Evolutionary conservation across 2,329 filamentous ascomycete genomes (phyloP), one percentile per base, ranked within the genome.

Genomic region (Cyphellophora attinorum): DNA sequence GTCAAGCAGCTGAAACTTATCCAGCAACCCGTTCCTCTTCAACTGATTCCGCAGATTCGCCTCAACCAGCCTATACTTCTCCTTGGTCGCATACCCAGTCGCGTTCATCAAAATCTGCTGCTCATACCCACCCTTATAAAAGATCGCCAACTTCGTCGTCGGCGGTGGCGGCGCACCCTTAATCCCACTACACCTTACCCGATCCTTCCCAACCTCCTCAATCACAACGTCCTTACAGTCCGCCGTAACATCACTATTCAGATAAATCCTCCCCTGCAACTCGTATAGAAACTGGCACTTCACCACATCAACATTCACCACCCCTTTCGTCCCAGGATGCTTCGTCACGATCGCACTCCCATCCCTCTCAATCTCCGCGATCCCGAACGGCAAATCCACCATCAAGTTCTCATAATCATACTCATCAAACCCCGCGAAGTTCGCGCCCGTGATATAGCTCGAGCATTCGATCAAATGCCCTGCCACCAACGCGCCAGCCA

Each of bases 381-480:
- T 68, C 1, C 64, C 66, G 29, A 66, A 67, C 0, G 58, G 57
- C 2, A 67, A 56, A 29, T 65, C 62, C 29, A 65, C 50, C 21
- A 25, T 25, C 15, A 68, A 52, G 0, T 52, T 47, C 5, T 66
- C 59, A 1, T 65, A 37, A 2, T 56, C 39, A 29, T 44, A 48
- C 19, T 64, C 60, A n/a, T 46, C 41, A 34, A 65, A 72, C 1
- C 69, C 72, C 0, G 68, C 59, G 39, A 72, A 76, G 41, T 76
- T 74, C 0, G 56, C 65, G 0, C 71, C 72, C 0, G 67, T 69
- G 3, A 67, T 67, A 35, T 76, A 76, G 1, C 64, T 58, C 0
- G 60, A 63, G 44, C 70, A 74, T 45, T 74, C 70, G 27, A 73
- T 71, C 5, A 73, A 47, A 49, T 74, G 47, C 1, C 66, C 70